phyloP scores from a whole-genome alignment of 2,329 filamentous ascomycete genomes.

The Aspergillus pseudoglaucus region DNA sequence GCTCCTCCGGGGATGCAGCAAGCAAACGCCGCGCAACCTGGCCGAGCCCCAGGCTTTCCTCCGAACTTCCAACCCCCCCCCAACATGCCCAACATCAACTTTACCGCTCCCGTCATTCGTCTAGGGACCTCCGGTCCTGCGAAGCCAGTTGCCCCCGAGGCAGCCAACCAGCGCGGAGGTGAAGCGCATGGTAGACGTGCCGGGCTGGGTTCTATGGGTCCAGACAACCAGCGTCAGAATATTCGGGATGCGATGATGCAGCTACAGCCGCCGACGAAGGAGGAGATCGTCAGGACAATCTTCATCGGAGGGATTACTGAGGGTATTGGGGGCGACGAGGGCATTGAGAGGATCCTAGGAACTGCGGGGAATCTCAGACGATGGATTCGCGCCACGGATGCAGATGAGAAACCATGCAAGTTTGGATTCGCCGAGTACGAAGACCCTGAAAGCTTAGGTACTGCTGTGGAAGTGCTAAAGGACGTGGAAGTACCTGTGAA shows the following conservation, averaged over 20 bases:
- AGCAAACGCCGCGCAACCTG: constrained; percentile 65
- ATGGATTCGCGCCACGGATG: constrained; percentile 74
- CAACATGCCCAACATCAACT: constrained; percentile 96
- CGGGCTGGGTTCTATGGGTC: constrained; percentile 55
- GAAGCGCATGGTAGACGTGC: constrained; percentile 44
- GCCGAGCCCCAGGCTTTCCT: constrained; percentile 72
- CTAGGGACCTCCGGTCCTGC: constrained; percentile 67
- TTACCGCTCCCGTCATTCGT: constrained; percentile 92
- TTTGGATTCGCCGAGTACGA: constrained; percentile 97
- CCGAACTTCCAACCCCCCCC: constrained; percentile 79
- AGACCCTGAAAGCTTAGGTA: constrained; percentile 78
- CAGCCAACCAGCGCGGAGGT: constrained; percentile 39
- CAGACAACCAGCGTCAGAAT: constrained; percentile 62
- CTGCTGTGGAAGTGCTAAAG: constrained; percentile 75
- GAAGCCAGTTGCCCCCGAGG: constrained; percentile 50
- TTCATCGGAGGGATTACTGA: constrained; percentile 83
- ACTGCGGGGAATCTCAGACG: constrained; percentile 73
- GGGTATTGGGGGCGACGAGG: constrained; percentile 67
- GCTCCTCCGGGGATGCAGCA: constrained; percentile 72
- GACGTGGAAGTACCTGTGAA: constrained; percentile 76
- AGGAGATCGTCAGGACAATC: constrained; percentile 86
- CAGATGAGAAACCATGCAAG: constrained; percentile 72
- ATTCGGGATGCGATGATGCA: constrained; percentile 64
- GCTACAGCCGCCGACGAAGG: constrained; percentile 72
- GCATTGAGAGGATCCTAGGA: constrained; percentile 69